Base-by-base conservation (phyloP, 768 basidiomycete genomes). In the Russula lepida region DNA sequence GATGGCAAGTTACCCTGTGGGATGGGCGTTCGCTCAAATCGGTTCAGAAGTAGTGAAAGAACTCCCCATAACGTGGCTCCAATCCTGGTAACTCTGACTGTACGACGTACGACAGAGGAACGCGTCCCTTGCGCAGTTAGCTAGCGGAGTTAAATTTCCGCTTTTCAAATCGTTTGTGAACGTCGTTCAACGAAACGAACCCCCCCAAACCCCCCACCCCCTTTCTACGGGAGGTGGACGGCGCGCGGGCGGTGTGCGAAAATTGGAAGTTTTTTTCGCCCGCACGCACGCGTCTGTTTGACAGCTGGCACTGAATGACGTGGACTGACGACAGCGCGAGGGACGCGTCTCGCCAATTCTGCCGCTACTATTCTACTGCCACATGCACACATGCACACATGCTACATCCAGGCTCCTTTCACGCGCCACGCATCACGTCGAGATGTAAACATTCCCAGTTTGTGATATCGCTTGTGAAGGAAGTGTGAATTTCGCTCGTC, bases 41-140 rank as follows among this genome's bases (percentile, higher is more conserved):
- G n/a, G n/a, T 25, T 25, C 13, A 35, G 12, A 35, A 44, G 27
- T 23, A n/a, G 21, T 44, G 15, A 6, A 37, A 37, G 13, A 11
- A 27, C 25, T 17, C 58, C 58, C 60, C 55, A 21, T 39, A 35
- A 9, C 50, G n/a, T 39, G 60, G 60, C 60, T 62, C 44, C 49
- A 35, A 44, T 56, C 43, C 21, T 33, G 43, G 43, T 44, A 21
- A 21, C 43, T 17, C 35, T 44, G 43, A 44, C 39, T 41, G 17
- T 7, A n/a, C 0, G 21, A 3, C 28, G 6, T 50, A 4, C 28
- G 25, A 41, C 41, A 19, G 15, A 19, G 35, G 49, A 43, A 50
- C 30, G 12, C 46, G 37, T 41, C 37, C 35, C 28, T 21, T 15
- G 6, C n/a, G n/a, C n/a, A n/a, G n/a, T n/a, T n/a, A n/a, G n/a